Base-by-base conservation (phyloP, 225 moss, liverwort and hornwort genomes). In the Physcomitrellopsis africana region DNA sequence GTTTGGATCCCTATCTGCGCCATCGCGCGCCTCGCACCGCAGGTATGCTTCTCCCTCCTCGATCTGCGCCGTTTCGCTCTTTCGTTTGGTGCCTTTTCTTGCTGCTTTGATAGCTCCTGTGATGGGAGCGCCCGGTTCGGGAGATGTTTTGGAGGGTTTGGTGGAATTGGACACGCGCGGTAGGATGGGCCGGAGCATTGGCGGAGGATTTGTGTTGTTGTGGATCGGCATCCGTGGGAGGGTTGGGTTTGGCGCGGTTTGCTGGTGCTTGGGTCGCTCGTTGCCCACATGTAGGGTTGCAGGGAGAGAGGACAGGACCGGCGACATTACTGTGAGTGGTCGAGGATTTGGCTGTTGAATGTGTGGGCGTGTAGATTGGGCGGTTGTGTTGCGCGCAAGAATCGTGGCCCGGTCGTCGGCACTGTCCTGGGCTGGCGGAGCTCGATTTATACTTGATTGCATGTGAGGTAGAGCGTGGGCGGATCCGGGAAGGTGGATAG, bases 281-380 rank as follows among this genome's bases (percentile, higher is more conserved):
- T 27, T 69, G 69, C 59, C 11, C 24, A 51, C 69, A 51, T 57
- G 68, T 77, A 73, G 77, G 81, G 81, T 77, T 77, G 15, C 16
- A 51, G 48, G 63, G n/a, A 42, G 32, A 2, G 32, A 37, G 1
- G 32, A 2, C 32, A 67, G 73, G 76, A 63, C 68, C n/a, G n/a
- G 17, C 27, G 45, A 73, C 67, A 80, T 63, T 69, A 18, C 27
- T 58, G 29, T 63, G 29, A 41, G 72, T 37, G 55, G 62, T 74
- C 9, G 23, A 15, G 69, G 64, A 64, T 68, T 45, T 62, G 46
- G 16, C n/a, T 63, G 24, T 54, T 58, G 18, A 24, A 15, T 59
- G 64, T 59, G 41, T 67, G 11, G 3, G 66, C 9, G 63, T 11
- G 32, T 32, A 29, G 12, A 55, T 68, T 80, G 65, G 54, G 10